A percentile compares a stretch with the other conserved stretches of the same genome.
Evolutionary conservation across 352 stramenopile genomes (phyloP).

Genomic region (Peronospora destructor): DNA sequence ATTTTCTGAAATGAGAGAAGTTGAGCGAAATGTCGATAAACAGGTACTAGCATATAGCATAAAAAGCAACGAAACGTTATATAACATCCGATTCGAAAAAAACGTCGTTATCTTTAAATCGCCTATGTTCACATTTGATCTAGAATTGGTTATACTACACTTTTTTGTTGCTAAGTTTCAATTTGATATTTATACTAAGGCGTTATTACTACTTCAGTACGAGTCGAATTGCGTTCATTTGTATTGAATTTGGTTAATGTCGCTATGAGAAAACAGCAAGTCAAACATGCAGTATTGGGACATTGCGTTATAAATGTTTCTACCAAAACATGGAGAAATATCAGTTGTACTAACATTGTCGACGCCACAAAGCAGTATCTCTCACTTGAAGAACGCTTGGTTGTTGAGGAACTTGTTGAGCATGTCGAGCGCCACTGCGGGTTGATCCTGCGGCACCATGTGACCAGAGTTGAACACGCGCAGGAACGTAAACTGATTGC

Average conservation of each 20-base stretch:
- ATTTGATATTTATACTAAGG: background rate
- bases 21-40: background rate
- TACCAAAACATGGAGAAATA: background rate
- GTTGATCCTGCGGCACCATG: conserved; percentile 58
- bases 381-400: conserved; percentile 21
- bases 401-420: conserved; percentile 63
- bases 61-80: too few species aligned
- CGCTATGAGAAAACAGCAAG: background rate
- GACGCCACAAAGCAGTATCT: background rate
- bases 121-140: background rate
- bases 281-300: background rate
- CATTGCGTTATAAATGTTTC: background rate
- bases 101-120: too few species aligned
- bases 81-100: too few species aligned
- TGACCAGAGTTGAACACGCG: conserved; percentile 57
- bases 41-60: too few species aligned
- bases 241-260: background rate
- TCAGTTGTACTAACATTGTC: background rate
- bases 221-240: background rate
- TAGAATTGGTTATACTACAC: conserved; percentile 1
- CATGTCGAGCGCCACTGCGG: conserved; percentile 44
- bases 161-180: too few species aligned
- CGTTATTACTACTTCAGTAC: background rate
- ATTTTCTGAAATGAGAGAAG: background rate
- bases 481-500: conserved; percentile 50